Conservation (phyloP, 169 alveolate species). For the Plasmodium fragile region DNA sequence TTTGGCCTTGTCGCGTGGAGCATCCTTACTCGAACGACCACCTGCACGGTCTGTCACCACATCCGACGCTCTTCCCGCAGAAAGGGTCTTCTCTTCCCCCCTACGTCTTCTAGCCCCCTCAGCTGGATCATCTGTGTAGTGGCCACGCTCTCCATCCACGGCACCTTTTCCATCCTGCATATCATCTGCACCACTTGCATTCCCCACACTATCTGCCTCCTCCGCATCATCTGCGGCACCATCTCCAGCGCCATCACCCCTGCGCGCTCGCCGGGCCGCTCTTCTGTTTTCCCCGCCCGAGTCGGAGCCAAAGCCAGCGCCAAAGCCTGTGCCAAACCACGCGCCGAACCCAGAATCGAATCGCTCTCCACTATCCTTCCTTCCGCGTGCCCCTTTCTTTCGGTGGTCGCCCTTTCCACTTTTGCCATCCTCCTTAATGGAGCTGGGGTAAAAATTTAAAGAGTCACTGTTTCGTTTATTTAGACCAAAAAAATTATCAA, state of each 20-base stretch:
- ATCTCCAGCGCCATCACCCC: too few species aligned
- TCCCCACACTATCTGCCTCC: background rate
- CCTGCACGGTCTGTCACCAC: background rate
- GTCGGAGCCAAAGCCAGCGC: background rate
- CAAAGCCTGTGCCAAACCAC: background rate
- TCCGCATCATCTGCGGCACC: background rate
- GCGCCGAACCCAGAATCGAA: background rate
- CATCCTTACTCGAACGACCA: background rate
- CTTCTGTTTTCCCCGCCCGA: background rate
- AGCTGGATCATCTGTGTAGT: background rate
- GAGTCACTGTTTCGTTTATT: conserved; percentile 24
- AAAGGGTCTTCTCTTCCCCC: background rate
- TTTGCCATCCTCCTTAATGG: background rate
- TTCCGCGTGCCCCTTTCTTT: background rate
- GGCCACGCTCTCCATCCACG: background rate
- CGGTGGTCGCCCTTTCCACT: background rate
- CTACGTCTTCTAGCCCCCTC: background rate
- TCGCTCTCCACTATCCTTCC: background rate
- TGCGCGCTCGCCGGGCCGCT: background rate
- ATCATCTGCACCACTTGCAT: background rate
- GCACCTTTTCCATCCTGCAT: background rate
- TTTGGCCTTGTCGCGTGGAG: background rate
- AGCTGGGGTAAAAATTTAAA: background rate
- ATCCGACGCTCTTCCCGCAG: background rate
- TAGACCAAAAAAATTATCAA: conserved; percentile 28